phyloP scores from a whole-genome alignment of 768 basidiomycete genomes.

The Lactarius hengduanensis region DNA sequence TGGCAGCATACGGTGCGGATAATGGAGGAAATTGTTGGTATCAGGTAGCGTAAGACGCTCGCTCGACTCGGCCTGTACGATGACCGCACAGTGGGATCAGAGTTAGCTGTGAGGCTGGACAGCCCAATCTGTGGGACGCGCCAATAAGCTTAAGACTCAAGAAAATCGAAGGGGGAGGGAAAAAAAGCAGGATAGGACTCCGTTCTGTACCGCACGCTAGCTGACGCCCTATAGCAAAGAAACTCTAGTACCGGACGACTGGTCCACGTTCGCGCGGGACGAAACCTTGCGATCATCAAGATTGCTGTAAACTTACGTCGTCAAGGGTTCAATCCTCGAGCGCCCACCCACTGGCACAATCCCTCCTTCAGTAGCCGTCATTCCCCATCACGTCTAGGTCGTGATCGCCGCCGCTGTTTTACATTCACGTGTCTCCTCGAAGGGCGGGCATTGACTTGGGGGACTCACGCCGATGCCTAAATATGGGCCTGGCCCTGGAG shows the following conservation, averaged over 20 bases:
- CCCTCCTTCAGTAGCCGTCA: not conserved
- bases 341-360: not conserved
- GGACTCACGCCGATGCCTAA: not conserved
- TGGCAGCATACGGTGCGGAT: not conserved
- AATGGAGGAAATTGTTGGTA: not conserved
- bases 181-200: not conserved
- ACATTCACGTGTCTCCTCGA: not conserved
- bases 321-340: not conserved
- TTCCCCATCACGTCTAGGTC: slow-evolving; percentile 3
- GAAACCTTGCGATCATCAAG: not conserved
- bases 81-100: not conserved
- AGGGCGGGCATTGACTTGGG: not conserved
- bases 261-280: not conserved
- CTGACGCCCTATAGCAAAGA: not conserved
- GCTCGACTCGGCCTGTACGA: not conserved
- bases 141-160: not conserved
- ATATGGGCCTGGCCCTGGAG: not conserved
- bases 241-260: not conserved
- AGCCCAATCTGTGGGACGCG: not conserved
- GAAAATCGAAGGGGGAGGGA: not conserved
- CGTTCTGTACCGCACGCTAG: not conserved
- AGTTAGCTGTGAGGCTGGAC: not conserved
- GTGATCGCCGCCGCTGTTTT: not conserved
- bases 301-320: not conserved
- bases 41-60: not conserved